phyloP scores from a whole-genome alignment of 2,329 filamentous ascomycete species.

The Bipolaris cookei region DNA sequence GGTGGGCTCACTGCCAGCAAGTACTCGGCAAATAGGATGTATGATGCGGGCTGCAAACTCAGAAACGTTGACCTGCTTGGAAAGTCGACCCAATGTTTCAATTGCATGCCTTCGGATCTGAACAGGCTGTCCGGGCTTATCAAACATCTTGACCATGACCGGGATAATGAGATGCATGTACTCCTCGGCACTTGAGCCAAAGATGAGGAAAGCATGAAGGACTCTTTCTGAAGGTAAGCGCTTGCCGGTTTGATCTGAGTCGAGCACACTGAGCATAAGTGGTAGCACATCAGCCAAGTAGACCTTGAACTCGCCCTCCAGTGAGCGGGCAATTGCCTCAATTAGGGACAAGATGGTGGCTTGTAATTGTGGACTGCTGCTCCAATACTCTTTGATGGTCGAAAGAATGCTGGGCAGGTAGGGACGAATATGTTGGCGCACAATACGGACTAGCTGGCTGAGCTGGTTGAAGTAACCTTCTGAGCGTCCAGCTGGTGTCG shows the following conservation, averaged over 20 bases:
- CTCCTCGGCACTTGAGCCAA: conserved; percentile 93
- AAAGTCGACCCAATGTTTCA: conserved; percentile 92
- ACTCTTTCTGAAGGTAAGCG: conserved; percentile 87
- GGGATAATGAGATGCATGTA: conserved; percentile 99
- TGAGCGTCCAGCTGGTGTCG: conserved; percentile 75
- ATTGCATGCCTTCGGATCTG: conserved; percentile 87
- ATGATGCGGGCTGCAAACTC: conserved; percentile 97
- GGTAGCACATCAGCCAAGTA: conserved; percentile 89
- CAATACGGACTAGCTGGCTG: conserved; percentile 89
- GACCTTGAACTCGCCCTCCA: conserved; percentile 98
- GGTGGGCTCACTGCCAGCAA: conserved; percentile 73
- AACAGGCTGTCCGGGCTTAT: conserved; percentile 80
- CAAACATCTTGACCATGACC: conserved; percentile 91
- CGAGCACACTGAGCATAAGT: conserved; percentile 90
- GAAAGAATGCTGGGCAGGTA: conserved; percentile 87
- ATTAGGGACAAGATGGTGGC: conserved; percentile 90
- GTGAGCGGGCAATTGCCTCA: conserved; percentile 88
- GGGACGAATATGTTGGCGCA: conserved; percentile 92
- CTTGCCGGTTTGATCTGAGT: conserved; percentile 78
- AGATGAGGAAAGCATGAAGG: conserved; percentile 92
- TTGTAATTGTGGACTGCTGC: conserved; percentile 78
- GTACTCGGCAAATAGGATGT: conserved; percentile 84
- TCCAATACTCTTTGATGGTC: conserved; percentile 90
- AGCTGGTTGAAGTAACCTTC: conserved; percentile 99
- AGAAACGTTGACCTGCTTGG: conserved; percentile 94